Conservation (phyloP, 129 eudicot genomes). For the Pulicaria dysenterica region DNA sequence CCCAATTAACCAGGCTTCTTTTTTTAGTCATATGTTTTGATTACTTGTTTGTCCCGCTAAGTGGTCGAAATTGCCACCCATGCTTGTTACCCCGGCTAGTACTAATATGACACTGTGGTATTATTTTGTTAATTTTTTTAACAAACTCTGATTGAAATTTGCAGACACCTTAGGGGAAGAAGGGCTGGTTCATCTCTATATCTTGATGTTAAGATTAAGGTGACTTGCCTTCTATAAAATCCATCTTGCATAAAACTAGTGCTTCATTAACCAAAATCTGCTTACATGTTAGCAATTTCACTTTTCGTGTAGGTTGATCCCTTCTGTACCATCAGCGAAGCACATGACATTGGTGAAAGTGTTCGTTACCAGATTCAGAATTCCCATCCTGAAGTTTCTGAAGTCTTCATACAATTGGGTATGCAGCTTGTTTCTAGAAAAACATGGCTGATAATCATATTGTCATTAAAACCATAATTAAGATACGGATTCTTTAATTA, state of each 20-base stretch:
- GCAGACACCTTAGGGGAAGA: conserved; percentile 88
- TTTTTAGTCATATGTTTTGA: too few relatives aligned
- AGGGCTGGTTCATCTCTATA: conserved; percentile 90
- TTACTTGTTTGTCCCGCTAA: too few relatives aligned
- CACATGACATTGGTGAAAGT: conserved; percentile 83
- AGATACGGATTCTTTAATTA: background rate
- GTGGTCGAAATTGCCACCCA: too few relatives aligned
- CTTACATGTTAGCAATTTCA: conserved; percentile 1
- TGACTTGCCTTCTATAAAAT: too few relatives aligned
- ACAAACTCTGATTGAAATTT: conserved; percentile 23
- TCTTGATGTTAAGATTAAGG: conserved; percentile 90
- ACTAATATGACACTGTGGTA: background rate
- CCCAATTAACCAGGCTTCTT: too few relatives aligned
- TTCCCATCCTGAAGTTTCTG: conserved; percentile 86
- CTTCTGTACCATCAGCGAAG: conserved; percentile 72
- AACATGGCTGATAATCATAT: background rate
- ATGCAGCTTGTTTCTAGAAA: conserved; percentile 8
- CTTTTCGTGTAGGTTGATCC: conserved; percentile 76
- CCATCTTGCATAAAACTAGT: background rate
- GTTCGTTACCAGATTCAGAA: conserved; percentile 68
- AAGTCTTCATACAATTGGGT: conserved; percentile 96
- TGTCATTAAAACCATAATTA: background rate
- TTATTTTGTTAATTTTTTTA: background rate
- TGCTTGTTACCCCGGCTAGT: too few relatives aligned
- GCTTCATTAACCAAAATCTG: background rate